Evolutionary conservation across 192 early-diverging fungal genomes (phyloP), one percentile per base, ranked within the genome.

Genomic region (Chytriomyces sp.): DNA sequence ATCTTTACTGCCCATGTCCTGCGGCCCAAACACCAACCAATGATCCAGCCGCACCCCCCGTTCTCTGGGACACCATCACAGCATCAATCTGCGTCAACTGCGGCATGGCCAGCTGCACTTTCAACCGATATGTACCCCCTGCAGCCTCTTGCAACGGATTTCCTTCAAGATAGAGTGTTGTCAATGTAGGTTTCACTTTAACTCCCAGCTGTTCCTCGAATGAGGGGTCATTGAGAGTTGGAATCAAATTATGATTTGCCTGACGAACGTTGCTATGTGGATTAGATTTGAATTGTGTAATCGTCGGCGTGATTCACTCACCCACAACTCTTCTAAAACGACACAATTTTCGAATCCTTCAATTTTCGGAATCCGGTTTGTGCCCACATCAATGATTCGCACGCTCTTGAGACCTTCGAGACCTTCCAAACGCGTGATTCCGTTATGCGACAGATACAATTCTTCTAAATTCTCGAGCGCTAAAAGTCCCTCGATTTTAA

Each of bases 81-180:
- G 96, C 97, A 85, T 99, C 98, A 69, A 99, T 96, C 82, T 98
- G 97, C 50, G 83, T 91, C 50, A 98, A 48, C 81, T 92, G 90
- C 23, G 96, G 96, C 72, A 98, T 79, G 9, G 91, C 81, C 59
- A 94, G 84, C 80, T 92, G 94, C 35, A 99, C 82, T 81, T 96
- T 97, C 74, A 92, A 85, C 16, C 96, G 85, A 82, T 99, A 99
- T 11, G 89, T 92, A 0, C 93, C 86, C 1, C 88, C 85, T 67
- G 90, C 88, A 5, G 86, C 80, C n/a, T 77, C 85, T 81, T 99
- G 93, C 70, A 99, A 73, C 4, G 97, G 97, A 80, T 98, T 99
- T 60, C 94, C 92, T 82, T 99, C 97, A 43, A 98, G 85, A 80
- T 99, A 99, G 6, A 98, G 91, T 0, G 97, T 98, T 18, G 45